Percentiles rank a stretch among this genome's conserved stretches.
These are phyloP conservation scores for Podaxis sp. DNA, from an alignment of 768 basidiomycete genomes.

Conservation along the genomic window DNA sequence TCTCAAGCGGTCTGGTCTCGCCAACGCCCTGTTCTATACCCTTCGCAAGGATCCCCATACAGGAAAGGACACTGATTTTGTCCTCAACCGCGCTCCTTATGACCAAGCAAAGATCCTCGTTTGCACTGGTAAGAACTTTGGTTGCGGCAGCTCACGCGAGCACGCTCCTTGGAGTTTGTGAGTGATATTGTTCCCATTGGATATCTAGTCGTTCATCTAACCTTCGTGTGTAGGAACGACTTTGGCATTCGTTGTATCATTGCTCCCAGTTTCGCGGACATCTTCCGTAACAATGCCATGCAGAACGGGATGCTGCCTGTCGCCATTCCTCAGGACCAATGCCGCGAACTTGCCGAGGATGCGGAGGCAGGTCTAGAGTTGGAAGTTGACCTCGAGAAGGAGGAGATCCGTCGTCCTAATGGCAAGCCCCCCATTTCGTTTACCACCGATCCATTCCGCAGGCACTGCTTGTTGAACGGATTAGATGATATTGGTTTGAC, in stretches of 20 bases:
- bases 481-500: constrained; percentile 97
- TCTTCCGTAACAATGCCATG: constrained; percentile 87
- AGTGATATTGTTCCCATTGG: constrained; percentile 27
- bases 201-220: constrained; percentile 6
- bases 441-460: constrained; percentile 83
- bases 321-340: constrained; percentile 64
- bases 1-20: constrained; percentile 84
- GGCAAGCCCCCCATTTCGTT: constrained; percentile 76
- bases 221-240: constrained; percentile 54
- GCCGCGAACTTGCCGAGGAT: constrained; percentile 71
- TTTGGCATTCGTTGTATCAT: constrained; percentile 89
- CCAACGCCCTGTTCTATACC: constrained; percentile 80
- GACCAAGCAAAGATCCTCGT: constrained; percentile 76
- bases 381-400: constrained; percentile 81
- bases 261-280: constrained; percentile 88
- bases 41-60: constrained; percentile 76
- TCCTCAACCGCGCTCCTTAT: constrained; percentile 80
- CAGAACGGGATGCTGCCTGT: constrained; percentile 93
- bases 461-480: constrained; percentile 93
- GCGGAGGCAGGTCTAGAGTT: constrained; percentile 73
- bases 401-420: constrained; percentile 71
- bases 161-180: constrained; percentile 89
- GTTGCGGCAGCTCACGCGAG: constrained; percentile 87
- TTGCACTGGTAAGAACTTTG: constrained; percentile 86
- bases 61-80: constrained; percentile 78